Evolutionary conservation across 495 filamentous ascomycete species (phyloP).

Genomic region (Penicillium tannophilum): DNA sequence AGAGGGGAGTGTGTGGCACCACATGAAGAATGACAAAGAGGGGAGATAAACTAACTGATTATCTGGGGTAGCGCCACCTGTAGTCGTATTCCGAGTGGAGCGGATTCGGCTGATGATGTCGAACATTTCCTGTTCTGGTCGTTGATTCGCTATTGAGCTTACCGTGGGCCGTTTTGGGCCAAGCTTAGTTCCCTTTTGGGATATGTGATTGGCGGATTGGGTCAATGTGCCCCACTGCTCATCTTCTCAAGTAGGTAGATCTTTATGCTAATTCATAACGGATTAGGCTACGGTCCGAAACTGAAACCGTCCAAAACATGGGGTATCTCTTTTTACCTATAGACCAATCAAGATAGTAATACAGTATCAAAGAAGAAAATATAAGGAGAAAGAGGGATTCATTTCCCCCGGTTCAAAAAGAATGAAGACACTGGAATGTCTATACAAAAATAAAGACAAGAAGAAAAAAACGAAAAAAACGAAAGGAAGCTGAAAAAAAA

Average conservation of each 20-base stretch:
- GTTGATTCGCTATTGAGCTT: background rate
- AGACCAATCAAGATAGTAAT: too few relatives aligned
- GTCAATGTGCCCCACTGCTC: background rate
- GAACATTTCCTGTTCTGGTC: background rate
- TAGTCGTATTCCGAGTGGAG: slow-evolving; percentile 10
- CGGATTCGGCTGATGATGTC: slow-evolving; percentile 11
- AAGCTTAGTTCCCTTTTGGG: background rate
- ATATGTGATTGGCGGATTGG: background rate
- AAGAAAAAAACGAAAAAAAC: slow-evolving; percentile 1
- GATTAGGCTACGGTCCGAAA: background rate
- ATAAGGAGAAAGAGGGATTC: background rate
- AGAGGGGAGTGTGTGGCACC: slow-evolving; percentile 4
- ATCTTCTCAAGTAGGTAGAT: background rate
- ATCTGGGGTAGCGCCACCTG: slow-evolving; percentile 17
- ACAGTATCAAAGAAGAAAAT: background rate
- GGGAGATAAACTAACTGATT: slow-evolving; percentile 7
- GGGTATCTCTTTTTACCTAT: too few relatives aligned
- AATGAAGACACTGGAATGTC: background rate
- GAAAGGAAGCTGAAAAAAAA: slow-evolving; percentile 9
- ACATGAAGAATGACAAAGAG: slow-evolving; percentile 2
- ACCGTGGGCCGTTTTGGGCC: slow-evolving; percentile 17
- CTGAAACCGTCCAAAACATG: background rate
- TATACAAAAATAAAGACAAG: background rate
- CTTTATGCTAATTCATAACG: background rate
- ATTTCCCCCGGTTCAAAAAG: too few relatives aligned